A percentile compares a stretch with the other conserved stretches of the same genome.
Evolutionary conservation across 169 alveolate species (phyloP).

Genomic region (Plasmodium ovale): DNA sequence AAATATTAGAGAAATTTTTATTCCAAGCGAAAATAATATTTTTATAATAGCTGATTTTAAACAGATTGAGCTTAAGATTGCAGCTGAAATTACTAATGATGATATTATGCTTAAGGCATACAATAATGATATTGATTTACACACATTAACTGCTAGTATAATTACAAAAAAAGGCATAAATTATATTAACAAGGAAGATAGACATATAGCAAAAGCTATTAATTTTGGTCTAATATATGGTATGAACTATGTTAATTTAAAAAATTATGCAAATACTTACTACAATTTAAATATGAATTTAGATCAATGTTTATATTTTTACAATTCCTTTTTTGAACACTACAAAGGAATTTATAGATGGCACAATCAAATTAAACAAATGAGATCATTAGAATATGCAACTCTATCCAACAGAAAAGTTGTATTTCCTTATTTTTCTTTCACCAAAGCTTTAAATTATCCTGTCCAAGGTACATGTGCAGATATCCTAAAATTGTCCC

Average conservation of each 20-base stretch:
- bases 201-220: conserved; percentile 92
- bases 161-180: conserved; percentile 77
- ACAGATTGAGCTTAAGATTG: conserved; percentile 90
- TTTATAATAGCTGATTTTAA: conserved; percentile 90
- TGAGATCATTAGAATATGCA: conserved; percentile 34
- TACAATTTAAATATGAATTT: conserved; percentile 83
- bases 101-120: conserved; percentile 89
- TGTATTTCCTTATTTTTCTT: conserved; percentile 86
- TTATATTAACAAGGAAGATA: conserved; percentile 86
- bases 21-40: conserved; percentile 83
- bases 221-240: conserved; percentile 91
- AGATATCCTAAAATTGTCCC: conserved; percentile 88
- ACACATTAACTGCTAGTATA: conserved; percentile 86
- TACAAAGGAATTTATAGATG: conserved; percentile 86
- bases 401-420: conserved; percentile 87
- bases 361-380: conserved; percentile 88
- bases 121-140: conserved; percentile 81
- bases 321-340: conserved; percentile 85
- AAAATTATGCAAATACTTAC: conserved; percentile 86
- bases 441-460: conserved; percentile 88
- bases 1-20: conserved; percentile 88
- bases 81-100: conserved; percentile 90
- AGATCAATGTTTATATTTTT: conserved; percentile 84
- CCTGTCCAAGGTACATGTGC: conserved; percentile 93
- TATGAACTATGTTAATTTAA: conserved; percentile 86